phyloP scores from a whole-genome alignment of 2,329 filamentous ascomycete genomes.

The Colletotrichum liriopes region DNA sequence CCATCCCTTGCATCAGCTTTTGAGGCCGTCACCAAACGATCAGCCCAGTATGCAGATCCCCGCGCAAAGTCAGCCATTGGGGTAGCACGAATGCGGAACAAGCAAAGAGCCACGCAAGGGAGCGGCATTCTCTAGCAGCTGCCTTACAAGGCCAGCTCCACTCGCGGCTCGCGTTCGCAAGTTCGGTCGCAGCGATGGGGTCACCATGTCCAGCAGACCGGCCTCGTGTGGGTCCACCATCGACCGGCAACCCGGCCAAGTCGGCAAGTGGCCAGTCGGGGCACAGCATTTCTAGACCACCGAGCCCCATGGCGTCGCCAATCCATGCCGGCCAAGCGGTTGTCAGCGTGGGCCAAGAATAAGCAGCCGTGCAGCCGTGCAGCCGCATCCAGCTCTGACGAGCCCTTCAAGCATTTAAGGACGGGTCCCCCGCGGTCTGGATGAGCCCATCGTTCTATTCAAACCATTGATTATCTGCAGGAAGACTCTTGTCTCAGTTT shows the following conservation, averaged over 20 bases:
- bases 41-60: constrained; percentile 37
- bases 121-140: constrained; percentile 22
- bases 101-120: constrained; percentile 7
- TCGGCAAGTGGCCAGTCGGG: constrained; percentile 42
- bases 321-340: constrained; percentile 41
- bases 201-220: constrained; percentile 29
- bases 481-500: constrained; percentile 20
- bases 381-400: constrained; percentile 27
- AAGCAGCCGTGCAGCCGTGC: constrained; percentile 37
- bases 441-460: neutral
- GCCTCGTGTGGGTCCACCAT: constrained; percentile 32
- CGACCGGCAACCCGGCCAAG: constrained; percentile 38
- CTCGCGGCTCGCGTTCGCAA: constrained; percentile 21
- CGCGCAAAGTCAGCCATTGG: constrained; percentile 31
- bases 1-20: constrained; percentile 23
- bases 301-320: constrained; percentile 33
- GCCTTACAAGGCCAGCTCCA: constrained; percentile 43
- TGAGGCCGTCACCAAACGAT: constrained; percentile 37
- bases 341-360: constrained; percentile 31
- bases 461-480: constrained; percentile 5
- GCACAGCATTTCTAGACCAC: constrained; percentile 40
- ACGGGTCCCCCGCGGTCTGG: constrained; percentile 22
- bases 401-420: constrained; percentile 37
- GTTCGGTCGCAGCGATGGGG: constrained; percentile 27
- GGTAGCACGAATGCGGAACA: constrained; percentile 24